phyloP scores from a whole-genome alignment of 805 yeast genomes.

The Sugiyamaella valdiviana region DNA sequence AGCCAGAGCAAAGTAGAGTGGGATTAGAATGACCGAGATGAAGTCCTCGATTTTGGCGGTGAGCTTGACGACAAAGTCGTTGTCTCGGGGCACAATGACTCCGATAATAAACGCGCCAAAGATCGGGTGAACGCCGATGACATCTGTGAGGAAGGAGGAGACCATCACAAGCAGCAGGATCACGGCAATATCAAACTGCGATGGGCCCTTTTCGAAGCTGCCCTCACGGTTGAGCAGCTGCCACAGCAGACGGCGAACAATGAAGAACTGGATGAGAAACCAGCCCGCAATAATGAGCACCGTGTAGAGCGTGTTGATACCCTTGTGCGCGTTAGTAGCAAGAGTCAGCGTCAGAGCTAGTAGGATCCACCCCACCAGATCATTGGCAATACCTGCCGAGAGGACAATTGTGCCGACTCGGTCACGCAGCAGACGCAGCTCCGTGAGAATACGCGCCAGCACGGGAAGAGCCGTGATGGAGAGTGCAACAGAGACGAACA shows the following conservation, averaged over 20 bases:
- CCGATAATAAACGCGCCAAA: conserved; percentile 83
- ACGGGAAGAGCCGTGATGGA: conserved; percentile 86
- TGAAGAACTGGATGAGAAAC: conserved; percentile 55
- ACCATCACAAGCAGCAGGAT: conserved; percentile 52
- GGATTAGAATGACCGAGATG: conserved; percentile 64
- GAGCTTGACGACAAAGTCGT: conserved; percentile 60
- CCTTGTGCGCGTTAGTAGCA: conserved; percentile 61
- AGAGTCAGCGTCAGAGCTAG: conserved; percentile 70
- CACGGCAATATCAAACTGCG: conserved; percentile 57
- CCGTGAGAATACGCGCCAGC: conserved; percentile 69
- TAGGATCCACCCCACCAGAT: conserved; percentile 74
- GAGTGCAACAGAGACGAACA: conserved; percentile 76
- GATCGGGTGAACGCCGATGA: conserved; percentile 80
- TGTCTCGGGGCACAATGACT: conserved; percentile 66
- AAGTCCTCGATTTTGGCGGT: conserved; percentile 74
- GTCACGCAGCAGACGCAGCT: conserved; percentile 61
- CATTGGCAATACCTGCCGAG: conserved; percentile 79
- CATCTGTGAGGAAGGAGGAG: conserved; percentile 74
- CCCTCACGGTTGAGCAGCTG: conserved; percentile 44
- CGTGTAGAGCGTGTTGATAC: conserved; percentile 64
- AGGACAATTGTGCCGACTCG: conserved; percentile 58
- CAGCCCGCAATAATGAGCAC: conserved; percentile 61
- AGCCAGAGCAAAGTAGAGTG: conserved; percentile 73
- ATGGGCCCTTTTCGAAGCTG: conserved; percentile 50
- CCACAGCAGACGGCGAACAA: conserved; percentile 46